A percentile compares a stretch with the other conserved stretches of the same genome.
phyloP scores from a whole-genome alignment of 805 yeast species.

The Kodamaea leandrae region DNA sequence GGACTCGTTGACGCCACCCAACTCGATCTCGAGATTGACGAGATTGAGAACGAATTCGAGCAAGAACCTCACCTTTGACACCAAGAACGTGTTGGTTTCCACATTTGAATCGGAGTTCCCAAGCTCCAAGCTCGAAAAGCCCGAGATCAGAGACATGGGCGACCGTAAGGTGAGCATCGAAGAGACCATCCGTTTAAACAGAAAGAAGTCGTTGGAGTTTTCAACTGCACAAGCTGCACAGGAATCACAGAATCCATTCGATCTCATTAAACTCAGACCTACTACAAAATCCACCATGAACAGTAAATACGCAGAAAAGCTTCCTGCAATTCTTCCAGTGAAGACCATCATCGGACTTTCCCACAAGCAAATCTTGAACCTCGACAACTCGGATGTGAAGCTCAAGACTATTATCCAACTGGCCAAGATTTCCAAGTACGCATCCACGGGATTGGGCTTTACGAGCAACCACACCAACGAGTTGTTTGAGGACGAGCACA shows the following conservation, averaged over 20 bases:
- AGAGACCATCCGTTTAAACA: slow-evolving; percentile 14
- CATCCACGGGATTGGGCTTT: slow-evolving; percentile 27
- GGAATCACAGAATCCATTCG: slow-evolving; percentile 19
- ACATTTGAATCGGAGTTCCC: slow-evolving; percentile 7
- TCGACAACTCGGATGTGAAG: slow-evolving; percentile 35
- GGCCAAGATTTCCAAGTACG: slow-evolving; percentile 29
- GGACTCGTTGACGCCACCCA: slow-evolving; percentile 6
- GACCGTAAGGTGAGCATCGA: slow-evolving; percentile 12
- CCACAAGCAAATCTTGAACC: slow-evolving; percentile 32
- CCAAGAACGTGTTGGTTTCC: slow-evolving; percentile 11
- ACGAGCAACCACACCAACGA: slow-evolving; percentile 22
- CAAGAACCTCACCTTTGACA: slow-evolving; percentile 10
- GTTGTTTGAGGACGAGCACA: slow-evolving; percentile 22
- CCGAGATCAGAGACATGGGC: slow-evolving; percentile 8
- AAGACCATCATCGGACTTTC: slow-evolving; percentile 39
- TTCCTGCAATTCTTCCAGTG: slow-evolving; percentile 32
- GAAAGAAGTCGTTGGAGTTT: slow-evolving; percentile 13
- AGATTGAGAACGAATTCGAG: slow-evolving; percentile 8
- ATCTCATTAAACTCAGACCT: slow-evolving; percentile 23
- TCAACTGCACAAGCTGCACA: slow-evolving; percentile 6
- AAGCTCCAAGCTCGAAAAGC: slow-evolving; percentile 8
- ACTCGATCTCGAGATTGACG: slow-evolving; percentile 2
- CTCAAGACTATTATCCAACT: slow-evolving; percentile 34
- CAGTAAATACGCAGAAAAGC: slow-evolving; percentile 23
- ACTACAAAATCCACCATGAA: slow-evolving; percentile 21